Base-by-base conservation (phyloP, 2,329 filamentous ascomycete genomes). In the Cordyceps cicadae region DNA sequence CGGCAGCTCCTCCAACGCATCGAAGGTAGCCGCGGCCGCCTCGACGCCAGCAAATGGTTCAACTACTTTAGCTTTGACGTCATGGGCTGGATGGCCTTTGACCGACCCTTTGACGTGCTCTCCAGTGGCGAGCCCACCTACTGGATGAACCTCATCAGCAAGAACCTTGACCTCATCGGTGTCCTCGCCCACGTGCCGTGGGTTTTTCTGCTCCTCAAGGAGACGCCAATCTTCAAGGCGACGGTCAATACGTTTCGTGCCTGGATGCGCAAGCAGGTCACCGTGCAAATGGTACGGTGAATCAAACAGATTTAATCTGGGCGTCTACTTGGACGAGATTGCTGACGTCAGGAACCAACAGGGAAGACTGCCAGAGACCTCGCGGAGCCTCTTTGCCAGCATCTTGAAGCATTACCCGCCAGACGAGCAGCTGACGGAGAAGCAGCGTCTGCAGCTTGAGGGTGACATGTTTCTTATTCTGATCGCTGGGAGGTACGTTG, bases 31-130 rank as follows among this genome's bases (percentile, higher is more conserved):
- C 54, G 65, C 11, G 67, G 68, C 1, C 55, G 58, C 0, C 59
- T 75, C 5, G 65, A 76, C 45, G 66, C 68, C 4, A 65, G 71
- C 0, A 62, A 66, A 4, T 72, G 70, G 69, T 71, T 72, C 61
- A 71, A 70, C 58, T 73, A 72, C 50, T 73, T 71, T 55, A 69
- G 69, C 24, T 75, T 75, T 45, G 75, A 76, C 21, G 68, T 76
- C 5, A 76, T 77, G 75, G 75, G 73, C 1, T 72, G 77, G 53
- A 65, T 77, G 43, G 74, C 71, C 5, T 77, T 77, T 50, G 73
- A 71, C 0, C 67, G 70, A 34, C 66, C 67, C 5, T 76, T 75
- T 51, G 64, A 70, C 11, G 72, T 73, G 73, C 65, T 76, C 15
- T 62, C 60, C 29, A 58, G 17, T 5, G 55, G 46, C 3, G 50